Evolutionary conservation across 441 rosid genomes (phyloP).

Genomic region (Adansonia rubrostipa): DNA sequence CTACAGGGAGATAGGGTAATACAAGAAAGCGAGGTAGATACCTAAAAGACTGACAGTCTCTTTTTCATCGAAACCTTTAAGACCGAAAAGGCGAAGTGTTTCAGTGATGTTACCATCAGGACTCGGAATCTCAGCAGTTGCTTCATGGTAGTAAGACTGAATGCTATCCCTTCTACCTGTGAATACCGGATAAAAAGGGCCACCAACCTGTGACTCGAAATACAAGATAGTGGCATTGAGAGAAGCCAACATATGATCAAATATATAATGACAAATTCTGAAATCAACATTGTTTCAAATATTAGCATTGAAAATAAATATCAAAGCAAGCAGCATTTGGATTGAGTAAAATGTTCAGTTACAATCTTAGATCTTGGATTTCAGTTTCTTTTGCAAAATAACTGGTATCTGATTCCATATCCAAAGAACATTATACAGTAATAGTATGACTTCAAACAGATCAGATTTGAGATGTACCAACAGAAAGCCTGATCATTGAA

Average conservation of each 20-base stretch:
- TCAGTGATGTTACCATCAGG: conserved; percentile 40
- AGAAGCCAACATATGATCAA: background rate
- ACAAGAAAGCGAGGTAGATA: conserved; percentile 8
- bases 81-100: conserved; percentile 42
- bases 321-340: background rate
- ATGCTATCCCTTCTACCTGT: conserved; percentile 57
- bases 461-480: too few relatives aligned
- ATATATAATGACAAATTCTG: background rate
- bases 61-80: conserved; percentile 46
- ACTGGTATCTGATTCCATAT: too few relatives aligned
- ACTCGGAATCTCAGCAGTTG: conserved; percentile 43
- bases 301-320: background rate
- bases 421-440: too few relatives aligned
- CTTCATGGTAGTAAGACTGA: conserved; percentile 43
- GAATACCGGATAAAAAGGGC: conserved; percentile 55
- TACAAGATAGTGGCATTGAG: background rate
- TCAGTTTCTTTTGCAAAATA: too few relatives aligned
- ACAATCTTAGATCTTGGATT: too few relatives aligned
- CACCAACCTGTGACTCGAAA: conserved; percentile 44
- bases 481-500: too few relatives aligned
- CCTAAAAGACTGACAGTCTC: conserved; percentile 58
- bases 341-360: too few relatives aligned
- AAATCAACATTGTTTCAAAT: background rate
- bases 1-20: background rate
- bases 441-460: too few relatives aligned